Evolutionary conservation across 495 filamentous ascomycete genomes (phyloP).

Genomic region (Talaromyces ruber): DNA sequence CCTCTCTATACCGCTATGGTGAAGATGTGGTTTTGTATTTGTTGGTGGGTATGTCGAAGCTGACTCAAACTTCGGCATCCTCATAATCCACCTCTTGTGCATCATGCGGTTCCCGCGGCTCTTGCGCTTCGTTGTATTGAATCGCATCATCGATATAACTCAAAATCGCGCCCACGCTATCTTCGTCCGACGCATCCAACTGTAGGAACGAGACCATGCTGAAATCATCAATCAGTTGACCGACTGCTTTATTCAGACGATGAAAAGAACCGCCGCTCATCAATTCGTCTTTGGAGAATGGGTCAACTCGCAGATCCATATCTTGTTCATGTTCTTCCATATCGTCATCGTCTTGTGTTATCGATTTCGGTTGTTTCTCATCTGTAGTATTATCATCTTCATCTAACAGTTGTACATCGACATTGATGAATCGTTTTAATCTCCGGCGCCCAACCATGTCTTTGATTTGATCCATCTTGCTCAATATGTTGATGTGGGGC

Average conservation of each 20-base stretch:
- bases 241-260: constrained; percentile 75
- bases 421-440: constrained; percentile 77
- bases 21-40: not conserved
- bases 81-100: constrained; percentile 61
- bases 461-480: constrained; percentile 93
- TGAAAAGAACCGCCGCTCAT: constrained; percentile 74
- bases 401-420: constrained; percentile 68
- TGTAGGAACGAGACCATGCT: constrained; percentile 95
- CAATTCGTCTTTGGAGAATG: constrained; percentile 51
- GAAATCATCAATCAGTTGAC: constrained; percentile 85
- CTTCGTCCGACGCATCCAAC: constrained; percentile 84
- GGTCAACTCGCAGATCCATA: constrained; percentile 35
- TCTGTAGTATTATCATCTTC: constrained; percentile 42
- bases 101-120: constrained; percentile 79
- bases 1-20: constrained; percentile 7
- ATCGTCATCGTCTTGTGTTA: constrained; percentile 30
- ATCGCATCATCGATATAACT: constrained; percentile 97
- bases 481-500: constrained; percentile 88
- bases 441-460: constrained; percentile 74
- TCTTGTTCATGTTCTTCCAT: constrained; percentile 24
- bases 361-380: constrained; percentile 22
- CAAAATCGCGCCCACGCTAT: constrained; percentile 82
- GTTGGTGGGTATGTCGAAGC: not conserved
- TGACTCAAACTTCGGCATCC: constrained; percentile 32
- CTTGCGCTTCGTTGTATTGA: constrained; percentile 93